A percentile compares a stretch with the other conserved stretches of the same genome.
These are phyloP conservation scores for Asterionellopsis glacialis DNA, from an alignment of 108 stramenopile genomes.

Conservation along the genomic window DNA sequence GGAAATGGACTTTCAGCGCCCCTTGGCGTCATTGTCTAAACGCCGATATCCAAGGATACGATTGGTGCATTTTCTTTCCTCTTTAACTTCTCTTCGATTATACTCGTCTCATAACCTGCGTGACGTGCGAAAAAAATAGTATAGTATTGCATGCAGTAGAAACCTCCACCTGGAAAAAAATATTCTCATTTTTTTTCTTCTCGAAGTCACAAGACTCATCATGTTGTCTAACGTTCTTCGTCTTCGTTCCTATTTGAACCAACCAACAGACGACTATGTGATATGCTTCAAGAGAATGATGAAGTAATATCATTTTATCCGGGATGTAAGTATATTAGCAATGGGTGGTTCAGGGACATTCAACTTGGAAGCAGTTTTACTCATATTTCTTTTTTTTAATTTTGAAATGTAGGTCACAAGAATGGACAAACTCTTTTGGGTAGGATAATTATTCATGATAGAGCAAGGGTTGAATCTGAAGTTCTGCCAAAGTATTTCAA, in stretches of 20 bases:
- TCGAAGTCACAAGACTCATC: too few relatives aligned
- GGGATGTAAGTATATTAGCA: slow-evolving; percentile 37
- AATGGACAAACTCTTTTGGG: slow-evolving; percentile 35
- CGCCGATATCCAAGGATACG: neutral
- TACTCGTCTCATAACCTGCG: neutral
- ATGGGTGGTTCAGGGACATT: neutral
- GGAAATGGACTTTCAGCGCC: neutral
- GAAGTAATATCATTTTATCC: slow-evolving; percentile 64
- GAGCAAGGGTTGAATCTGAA: slow-evolving; percentile 59
- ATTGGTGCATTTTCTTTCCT: neutral
- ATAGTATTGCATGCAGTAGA: too few relatives aligned
- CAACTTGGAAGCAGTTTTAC: neutral
- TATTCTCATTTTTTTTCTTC: too few relatives aligned
- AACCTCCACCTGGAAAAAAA: too few relatives aligned
- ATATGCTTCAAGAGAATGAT: slow-evolving; percentile 75
- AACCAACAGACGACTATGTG: slow-evolving; percentile 39
- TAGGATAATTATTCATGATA: slow-evolving; percentile 74
- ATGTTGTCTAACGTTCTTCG: too few relatives aligned
- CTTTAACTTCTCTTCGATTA: neutral
- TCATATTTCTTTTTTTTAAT: neutral
- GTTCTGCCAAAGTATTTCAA: slow-evolving; percentile 82
- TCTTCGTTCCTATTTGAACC: too few relatives aligned
- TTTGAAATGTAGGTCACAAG: slow-evolving; percentile 6
- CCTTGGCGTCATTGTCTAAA: neutral
- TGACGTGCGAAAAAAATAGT: too few relatives aligned